A percentile compares a stretch with the other conserved stretches of the same genome.
Conservation (phyloP, 1,284 basidiomycete genomes). For the Inonotus hispidus region DNA sequence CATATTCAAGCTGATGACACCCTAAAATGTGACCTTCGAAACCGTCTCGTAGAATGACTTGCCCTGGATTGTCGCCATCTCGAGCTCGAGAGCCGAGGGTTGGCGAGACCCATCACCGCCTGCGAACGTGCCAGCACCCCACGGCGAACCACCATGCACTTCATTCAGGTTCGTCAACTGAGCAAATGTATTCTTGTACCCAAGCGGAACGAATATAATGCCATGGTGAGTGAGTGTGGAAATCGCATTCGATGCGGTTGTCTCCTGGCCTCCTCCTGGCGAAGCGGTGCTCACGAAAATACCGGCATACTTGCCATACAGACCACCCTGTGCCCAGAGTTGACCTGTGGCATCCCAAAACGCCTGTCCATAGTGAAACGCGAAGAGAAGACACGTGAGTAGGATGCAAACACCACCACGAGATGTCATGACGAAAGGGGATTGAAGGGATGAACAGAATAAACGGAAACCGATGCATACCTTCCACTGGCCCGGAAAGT, state of each 20-base stretch:
- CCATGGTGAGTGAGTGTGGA: conserved; percentile 82
- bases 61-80: conserved; percentile 63
- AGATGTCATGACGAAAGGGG: not conserved
- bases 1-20: not conserved
- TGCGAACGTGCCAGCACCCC: conserved; percentile 71
- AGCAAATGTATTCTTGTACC: conserved; percentile 56
- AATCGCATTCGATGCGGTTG: conserved; percentile 58
- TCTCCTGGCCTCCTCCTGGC: conserved; percentile 70
- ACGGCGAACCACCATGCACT: conserved; percentile 72
- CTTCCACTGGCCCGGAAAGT: conserved; percentile 69
- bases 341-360: conserved; percentile 81
- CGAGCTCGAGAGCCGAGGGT: conserved; percentile 58
- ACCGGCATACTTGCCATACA: conserved; percentile 78
- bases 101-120: conserved; percentile 56
- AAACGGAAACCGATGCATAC: conserved; percentile 29
- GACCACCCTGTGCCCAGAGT: conserved; percentile 68
- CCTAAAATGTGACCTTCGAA: conserved; percentile 32
- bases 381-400: not conserved
- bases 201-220: conserved; percentile 73
- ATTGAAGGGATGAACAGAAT: not conserved
- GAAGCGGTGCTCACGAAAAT: conserved; percentile 65
- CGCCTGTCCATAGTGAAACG: conserved; percentile 35
- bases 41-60: conserved; percentile 50
- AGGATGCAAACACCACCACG: not conserved
- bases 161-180: conserved; percentile 56